A percentile compares a stretch with the other conserved stretches of the same genome.
Conservation (phyloP, 768 basidiomycete species). For the Imleria badia region DNA sequence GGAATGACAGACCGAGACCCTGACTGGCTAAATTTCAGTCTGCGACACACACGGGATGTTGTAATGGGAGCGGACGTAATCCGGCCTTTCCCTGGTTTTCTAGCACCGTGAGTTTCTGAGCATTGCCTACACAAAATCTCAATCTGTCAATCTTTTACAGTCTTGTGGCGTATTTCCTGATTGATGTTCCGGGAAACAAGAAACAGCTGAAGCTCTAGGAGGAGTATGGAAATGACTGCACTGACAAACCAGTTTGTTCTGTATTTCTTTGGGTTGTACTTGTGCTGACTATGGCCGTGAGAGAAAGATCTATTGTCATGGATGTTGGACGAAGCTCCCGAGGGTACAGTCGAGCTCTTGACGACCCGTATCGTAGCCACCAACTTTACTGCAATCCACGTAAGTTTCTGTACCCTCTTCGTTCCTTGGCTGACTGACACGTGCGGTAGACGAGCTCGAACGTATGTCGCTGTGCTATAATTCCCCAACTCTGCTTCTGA, state of each 20-base stretch:
- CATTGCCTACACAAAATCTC: background rate
- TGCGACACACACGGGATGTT: too few species aligned
- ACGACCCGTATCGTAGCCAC: slow-evolving; percentile 15
- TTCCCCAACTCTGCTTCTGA: background rate
- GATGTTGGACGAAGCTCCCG: slow-evolving; percentile 29
- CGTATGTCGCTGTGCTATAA: background rate
- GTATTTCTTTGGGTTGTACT: background rate
- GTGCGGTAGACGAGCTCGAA: background rate
- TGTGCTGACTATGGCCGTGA: background rate
- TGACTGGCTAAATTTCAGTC: too few species aligned
- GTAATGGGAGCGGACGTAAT: background rate
- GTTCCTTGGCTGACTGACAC: background rate
- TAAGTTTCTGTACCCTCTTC: slow-evolving; percentile 1
- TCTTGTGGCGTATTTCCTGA: too few species aligned
- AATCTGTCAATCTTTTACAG: too few species aligned
- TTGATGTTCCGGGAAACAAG: too few species aligned
- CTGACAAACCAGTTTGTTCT: slow-evolving; percentile 32
- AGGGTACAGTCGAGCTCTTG: slow-evolving; percentile 22
- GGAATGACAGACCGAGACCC: too few species aligned
- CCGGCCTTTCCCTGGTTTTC: slow-evolving; percentile 29
- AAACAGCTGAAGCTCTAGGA: slow-evolving; percentile 26
- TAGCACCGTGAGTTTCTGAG: slow-evolving; percentile 31
- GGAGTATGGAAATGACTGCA: slow-evolving; percentile 29
- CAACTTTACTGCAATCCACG: slow-evolving; percentile 27
- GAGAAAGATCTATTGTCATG: slow-evolving; percentile 37